Evolutionary conservation across 140 eudicot genomes (phyloP), one percentile per base, ranked within the genome.

Genomic region (Cichorium intybus): DNA sequence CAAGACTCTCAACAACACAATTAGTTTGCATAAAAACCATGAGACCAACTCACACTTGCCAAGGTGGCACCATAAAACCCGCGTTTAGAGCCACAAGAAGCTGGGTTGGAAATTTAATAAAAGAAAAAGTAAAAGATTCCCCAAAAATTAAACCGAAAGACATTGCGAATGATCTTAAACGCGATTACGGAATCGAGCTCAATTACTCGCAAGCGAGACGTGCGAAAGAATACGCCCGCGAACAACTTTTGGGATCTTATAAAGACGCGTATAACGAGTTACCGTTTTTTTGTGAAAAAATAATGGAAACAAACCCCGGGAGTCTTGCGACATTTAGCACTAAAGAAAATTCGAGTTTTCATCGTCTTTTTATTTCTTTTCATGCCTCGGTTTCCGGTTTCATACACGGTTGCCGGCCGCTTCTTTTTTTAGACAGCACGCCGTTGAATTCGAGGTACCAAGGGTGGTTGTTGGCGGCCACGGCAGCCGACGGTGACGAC

Each of bases 81-180:
- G 84, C 80, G 0, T 73, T 67, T 68, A 76, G 75, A 8, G 80
- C 76, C 15, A 66, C 84, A 10, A 68, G 80, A 64, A 63, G 80
- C 31, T 79, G 76, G 80, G 68, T 79, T 17, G 84, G 76, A 21
- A 79, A 50, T 47, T 55, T 79, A 4, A 79, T 79, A 31, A 79
- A 79, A 64, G 84, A 68, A 60, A 79, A 73, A 51, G 70, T 79
- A 31, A 73, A 68, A 47, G 84, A 45, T 22, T 79, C 70, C 48
- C 84, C 84, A 12, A 79, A 68, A 60, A 73, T 73, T 28, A 79
- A 79, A 60, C 80, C 84, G 0, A 79, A 79, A 62, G 84, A 79
- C 59, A 79, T 79, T n/a, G 84, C 75, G 3, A 68, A 60, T 22
- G 80, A 68, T 16, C 70, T 79, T 22, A 79, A 79, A 58, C 76